Evolutionary conservation across 768 basidiomycete genomes (phyloP).

Genomic region (Chlorophyllum brunneum): DNA sequence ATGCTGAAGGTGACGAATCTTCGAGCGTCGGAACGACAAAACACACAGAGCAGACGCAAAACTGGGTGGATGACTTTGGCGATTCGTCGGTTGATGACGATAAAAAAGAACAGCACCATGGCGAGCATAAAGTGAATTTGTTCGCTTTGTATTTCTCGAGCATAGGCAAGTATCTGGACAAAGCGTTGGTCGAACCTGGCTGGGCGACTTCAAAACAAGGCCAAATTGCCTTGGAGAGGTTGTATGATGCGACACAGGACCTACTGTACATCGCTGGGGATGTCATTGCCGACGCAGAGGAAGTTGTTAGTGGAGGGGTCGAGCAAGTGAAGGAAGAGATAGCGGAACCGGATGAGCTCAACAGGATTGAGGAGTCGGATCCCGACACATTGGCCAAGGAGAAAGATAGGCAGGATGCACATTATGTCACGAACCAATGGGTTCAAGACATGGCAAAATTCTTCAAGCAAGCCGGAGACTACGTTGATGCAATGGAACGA

Average conservation of each 20-base stretch:
- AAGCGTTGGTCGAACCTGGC: constrained; percentile 20
- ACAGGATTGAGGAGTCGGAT: no score
- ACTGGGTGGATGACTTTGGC: no score
- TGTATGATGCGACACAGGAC: constrained; percentile 21
- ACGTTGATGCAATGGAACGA: constrained; percentile 17
- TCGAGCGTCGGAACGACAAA: not conserved
- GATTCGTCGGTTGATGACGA: no score
- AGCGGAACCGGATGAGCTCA: no score
- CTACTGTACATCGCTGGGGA: constrained; percentile 20
- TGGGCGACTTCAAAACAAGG: constrained; percentile 21
- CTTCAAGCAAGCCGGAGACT: constrained; percentile 17
- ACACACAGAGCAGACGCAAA: not conserved
- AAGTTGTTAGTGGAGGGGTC: not conserved
- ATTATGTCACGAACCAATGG: constrained; percentile 10
- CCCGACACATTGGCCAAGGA: constrained; percentile 3
- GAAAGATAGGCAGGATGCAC: constrained; percentile 15
- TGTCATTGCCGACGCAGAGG: constrained; percentile 16
- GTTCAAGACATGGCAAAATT: constrained; percentile 14
- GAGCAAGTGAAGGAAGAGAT: constrained; percentile 6
- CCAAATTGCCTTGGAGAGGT: constrained; percentile 13
- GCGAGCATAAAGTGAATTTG: not conserved
- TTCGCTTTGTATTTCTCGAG: constrained; percentile 17
- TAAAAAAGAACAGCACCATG: not conserved
- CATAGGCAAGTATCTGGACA: constrained; percentile 21
- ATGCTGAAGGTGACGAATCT: not conserved